phyloP scores from a whole-genome alignment of 257 asterid genomes.

The Fraxinus pennsylvanica region DNA sequence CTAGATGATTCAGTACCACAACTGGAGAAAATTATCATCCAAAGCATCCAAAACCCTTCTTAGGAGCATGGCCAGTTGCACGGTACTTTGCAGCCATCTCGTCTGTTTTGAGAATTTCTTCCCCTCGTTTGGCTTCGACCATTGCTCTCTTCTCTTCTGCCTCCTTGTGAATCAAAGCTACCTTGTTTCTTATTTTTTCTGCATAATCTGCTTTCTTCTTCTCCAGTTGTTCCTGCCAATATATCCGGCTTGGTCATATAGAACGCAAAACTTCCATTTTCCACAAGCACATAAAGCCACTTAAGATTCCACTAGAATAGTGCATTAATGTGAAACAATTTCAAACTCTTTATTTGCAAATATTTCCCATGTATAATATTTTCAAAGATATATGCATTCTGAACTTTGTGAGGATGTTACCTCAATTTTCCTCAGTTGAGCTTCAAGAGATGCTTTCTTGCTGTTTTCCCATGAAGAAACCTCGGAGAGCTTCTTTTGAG shows the following conservation, averaged over 20 bases:
- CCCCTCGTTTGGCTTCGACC: conserved; percentile 58
- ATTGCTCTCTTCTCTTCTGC: conserved; percentile 80
- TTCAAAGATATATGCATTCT: not conserved
- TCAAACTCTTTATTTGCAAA: not conserved
- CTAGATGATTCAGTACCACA: not conserved
- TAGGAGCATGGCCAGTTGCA: conserved; percentile 63
- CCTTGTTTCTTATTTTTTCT: conserved; percentile 66
- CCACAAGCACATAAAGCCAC: not conserved
- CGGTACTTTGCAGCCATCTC: conserved; percentile 69
- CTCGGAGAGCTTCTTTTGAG: conserved; percentile 69
- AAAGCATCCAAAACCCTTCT: conserved; percentile 58
- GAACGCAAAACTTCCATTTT: not conserved
- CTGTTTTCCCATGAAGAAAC: conserved; percentile 78
- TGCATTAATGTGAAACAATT: not conserved
- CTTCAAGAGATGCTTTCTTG: conserved; percentile 69
- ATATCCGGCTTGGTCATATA: not conserved
- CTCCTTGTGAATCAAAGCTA: conserved; percentile 63
- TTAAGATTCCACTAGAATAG: not conserved
- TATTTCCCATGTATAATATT: not conserved
- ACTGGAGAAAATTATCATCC: conserved; percentile 31
- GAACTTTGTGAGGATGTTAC: conserved; percentile 33
- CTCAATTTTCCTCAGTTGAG: conserved; percentile 67
- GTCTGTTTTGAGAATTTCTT: conserved; percentile 60
- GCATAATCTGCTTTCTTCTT: conserved; percentile 73
- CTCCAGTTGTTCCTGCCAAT: conserved; percentile 60